These are phyloP conservation scores for Nitzschia putrida DNA, from an alignment of 108 stramenopile species.

Conservation along the genomic window DNA sequence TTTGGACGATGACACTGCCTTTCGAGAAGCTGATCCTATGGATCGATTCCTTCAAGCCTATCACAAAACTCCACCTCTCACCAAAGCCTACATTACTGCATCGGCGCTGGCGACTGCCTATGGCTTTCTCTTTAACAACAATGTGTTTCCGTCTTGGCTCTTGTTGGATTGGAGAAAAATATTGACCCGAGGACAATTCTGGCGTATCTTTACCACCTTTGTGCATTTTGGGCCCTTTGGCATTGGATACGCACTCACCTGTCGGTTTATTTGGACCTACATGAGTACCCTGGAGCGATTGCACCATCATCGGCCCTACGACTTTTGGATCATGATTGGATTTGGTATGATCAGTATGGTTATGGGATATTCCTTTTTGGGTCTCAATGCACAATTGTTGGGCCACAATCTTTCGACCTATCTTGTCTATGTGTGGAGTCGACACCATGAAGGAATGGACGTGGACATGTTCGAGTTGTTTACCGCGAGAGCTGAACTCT, in stretches of 20 bases:
- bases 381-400: constrained; percentile 74
- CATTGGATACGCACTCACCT: constrained; percentile 79
- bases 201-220: constrained; percentile 90
- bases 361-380: constrained; percentile 67
- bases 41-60: constrained; percentile 61
- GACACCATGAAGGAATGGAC: constrained; percentile 91
- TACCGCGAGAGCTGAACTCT: constrained; percentile 76
- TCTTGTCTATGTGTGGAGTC: constrained; percentile 94
- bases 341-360: constrained; percentile 86
- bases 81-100: constrained; percentile 82
- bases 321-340: constrained; percentile 92
- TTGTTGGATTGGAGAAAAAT: constrained; percentile 76
- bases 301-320: constrained; percentile 87
- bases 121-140: constrained; percentile 69
- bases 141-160: constrained; percentile 81
- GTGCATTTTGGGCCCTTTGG: constrained; percentile 89
- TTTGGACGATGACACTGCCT: constrained; percentile 68
- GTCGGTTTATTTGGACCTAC: constrained; percentile 95
- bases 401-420: constrained; percentile 94
- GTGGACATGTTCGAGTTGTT: constrained; percentile 94
- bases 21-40: constrained; percentile 66
- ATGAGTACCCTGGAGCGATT: constrained; percentile 94
- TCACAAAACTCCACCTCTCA: constrained; percentile 86
- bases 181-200: constrained; percentile 69
- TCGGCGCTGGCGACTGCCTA: constrained; percentile 63